Percentiles rank a stretch among this genome's conserved stretches.
phyloP scores from a whole-genome alignment of 352 stramenopile species.

The Pythium oligandrum region DNA sequence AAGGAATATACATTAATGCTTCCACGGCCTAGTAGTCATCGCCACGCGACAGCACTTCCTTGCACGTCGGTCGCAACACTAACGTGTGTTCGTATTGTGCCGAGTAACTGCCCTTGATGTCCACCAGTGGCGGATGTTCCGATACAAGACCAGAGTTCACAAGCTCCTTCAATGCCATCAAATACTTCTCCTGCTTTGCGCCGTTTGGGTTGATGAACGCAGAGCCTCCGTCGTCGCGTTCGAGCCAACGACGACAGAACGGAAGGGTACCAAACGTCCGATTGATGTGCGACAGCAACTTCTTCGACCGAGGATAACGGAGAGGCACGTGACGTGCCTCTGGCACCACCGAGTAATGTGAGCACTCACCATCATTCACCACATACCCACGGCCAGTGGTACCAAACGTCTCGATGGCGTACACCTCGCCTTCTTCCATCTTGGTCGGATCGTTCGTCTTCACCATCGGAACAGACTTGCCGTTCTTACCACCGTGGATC shows the following conservation, averaged over 20 bases:
- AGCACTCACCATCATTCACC: constrained; percentile 94
- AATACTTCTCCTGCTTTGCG: constrained; percentile 97
- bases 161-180: constrained; percentile 96
- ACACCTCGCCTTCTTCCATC: constrained; percentile 98
- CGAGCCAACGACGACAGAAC: constrained; percentile 97
- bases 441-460: constrained; percentile 90
- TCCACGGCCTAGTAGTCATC: constrained; percentile 92
- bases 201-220: constrained; percentile 89
- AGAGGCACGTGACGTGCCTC: constrained; percentile 94
- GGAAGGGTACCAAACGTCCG: constrained; percentile 98
- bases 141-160: constrained; percentile 95
- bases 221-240: constrained; percentile 96
- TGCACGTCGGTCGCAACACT: constrained; percentile 94
- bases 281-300: constrained; percentile 96
- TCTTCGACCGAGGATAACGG: constrained; percentile 88
- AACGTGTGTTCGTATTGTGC: constrained; percentile 99
- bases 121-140: constrained; percentile 94
- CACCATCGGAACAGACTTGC: constrained; percentile 97
- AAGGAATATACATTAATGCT: background rate
- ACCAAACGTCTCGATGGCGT: constrained; percentile 97
- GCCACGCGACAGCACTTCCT: constrained; percentile 96
- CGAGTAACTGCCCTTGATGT: constrained; percentile 95
- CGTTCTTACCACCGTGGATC: constrained; percentile 82
- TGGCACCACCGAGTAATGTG: constrained; percentile 97
- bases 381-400: constrained; percentile 85